Evolutionary conservation across 1,139 yeast genomes (phyloP), one percentile per base, ranked within the genome.

Genomic region (Sugiyamaella japonica): DNA sequence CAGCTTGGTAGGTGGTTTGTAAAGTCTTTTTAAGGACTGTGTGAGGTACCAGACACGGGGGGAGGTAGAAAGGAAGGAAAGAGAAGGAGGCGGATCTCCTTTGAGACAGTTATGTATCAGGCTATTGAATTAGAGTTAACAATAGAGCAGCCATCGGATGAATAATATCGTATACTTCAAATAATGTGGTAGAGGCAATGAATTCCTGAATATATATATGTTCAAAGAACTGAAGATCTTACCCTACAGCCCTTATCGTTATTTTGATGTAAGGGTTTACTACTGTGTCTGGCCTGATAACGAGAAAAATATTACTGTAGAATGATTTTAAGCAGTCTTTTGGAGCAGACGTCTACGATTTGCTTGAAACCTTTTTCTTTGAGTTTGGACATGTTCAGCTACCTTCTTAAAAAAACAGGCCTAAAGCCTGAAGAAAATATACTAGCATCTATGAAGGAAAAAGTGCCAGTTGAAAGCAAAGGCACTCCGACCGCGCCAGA

Each of bases 331-430:
- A 20, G 25, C 25, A 20, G 25, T 6, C 25, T 20, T 20, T n/a
- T 5, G 7, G 38, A 34, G 38, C 7, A 13, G 16, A 34, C 8
- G 12, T 34, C n/a, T 13, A 16, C 3, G 16, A 13, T 34, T 34
- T 34, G 13, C 38, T 34, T 34, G 23, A 23, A 29, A 29, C 34
- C n/a, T 29, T 45, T 15, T 29, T 43, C 8, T 15, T 34, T 36
- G n/a, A 36, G 32, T 45, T 36, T 23, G 28, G 41, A 44, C 13
- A 59, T 59, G 62, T 47, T 59, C 16, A 58, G 45, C 20, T 59
- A 56, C 50, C 28, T 59, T 16, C 43, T 59, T 37, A 53, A 59
- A 42, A 56, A 57, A 38, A 55, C 62, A 10, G 62, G 62, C 7
- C 44, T 56, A 28, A 56, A 50, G 48, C 16, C 55, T 29, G 50